These are phyloP conservation scores for Triangularia setosa DNA, from an alignment of 2,329 filamentous ascomycete genomes.

Conservation along the genomic window DNA sequence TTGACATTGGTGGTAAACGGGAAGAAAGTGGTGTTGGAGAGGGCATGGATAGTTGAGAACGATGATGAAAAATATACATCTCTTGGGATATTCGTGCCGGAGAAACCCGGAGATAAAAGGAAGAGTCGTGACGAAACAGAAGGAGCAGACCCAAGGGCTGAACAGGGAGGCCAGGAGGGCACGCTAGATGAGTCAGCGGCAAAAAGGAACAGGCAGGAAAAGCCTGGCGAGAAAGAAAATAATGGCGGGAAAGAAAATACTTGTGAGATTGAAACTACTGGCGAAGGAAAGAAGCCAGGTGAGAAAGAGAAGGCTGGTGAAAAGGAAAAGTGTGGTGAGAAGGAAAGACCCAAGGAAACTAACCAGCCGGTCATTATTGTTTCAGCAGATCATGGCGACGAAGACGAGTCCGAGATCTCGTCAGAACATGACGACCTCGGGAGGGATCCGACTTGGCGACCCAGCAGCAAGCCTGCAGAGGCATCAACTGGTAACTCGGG, in stretches of 20 bases:
- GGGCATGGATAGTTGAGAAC: neutral
- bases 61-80: neutral
- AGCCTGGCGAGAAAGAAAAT: neutral
- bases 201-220: neutral
- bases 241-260: too few species aligned
- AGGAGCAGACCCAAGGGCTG: neutral
- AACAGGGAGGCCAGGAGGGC: neutral
- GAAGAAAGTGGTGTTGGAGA: neutral
- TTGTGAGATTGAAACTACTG: too few species aligned
- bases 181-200: neutral
- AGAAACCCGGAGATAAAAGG: too few species aligned
- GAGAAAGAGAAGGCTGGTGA: too few species aligned
- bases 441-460: neutral
- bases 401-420: neutral
- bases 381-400: neutral
- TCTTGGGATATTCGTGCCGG: neutral
- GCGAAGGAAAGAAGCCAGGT: too few species aligned
- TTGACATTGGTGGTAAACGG: neutral
- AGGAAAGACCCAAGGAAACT: neutral
- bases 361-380: neutral
- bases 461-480: neutral
- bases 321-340: neutral
- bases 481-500: neutral
- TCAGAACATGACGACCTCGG: neutral
- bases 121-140: neutral